A percentile compares a stretch with the other conserved stretches of the same genome.
Conservation (phyloP, 768 basidiomycete genomes). For the Gymnopilus dilepis region DNA sequence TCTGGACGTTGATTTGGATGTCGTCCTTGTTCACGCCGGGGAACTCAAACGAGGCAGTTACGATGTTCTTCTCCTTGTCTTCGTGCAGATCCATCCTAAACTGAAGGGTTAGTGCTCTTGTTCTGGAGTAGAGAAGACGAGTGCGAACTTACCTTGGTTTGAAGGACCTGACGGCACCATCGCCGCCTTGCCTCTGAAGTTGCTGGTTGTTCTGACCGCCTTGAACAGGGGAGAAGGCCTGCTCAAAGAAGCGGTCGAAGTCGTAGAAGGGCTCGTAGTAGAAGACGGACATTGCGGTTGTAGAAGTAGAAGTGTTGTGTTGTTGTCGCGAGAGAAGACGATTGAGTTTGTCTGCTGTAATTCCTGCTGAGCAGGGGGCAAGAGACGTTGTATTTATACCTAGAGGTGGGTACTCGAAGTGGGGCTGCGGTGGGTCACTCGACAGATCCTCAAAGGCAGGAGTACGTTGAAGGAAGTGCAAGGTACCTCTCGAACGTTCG, state of each 20-base stretch:
- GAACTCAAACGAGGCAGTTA: slow-evolving; percentile 65
- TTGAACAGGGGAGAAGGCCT: slow-evolving; percentile 18
- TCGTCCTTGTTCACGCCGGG: slow-evolving; percentile 61
- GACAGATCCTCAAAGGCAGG: too few relatives aligned
- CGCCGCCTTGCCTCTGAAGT: slow-evolving; percentile 3
- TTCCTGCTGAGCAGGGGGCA: background rate
- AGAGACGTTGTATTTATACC: background rate
- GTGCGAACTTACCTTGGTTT: slow-evolving; percentile 37
- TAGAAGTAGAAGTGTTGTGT: too few relatives aligned
- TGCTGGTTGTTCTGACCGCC: background rate
- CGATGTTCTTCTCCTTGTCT: slow-evolving; percentile 47
- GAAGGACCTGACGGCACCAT: slow-evolving; percentile 24
- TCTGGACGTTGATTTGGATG: slow-evolving; percentile 57
- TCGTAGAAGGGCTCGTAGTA: slow-evolving; percentile 52
- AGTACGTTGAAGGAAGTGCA: too few relatives aligned
- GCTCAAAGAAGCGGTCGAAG: slow-evolving; percentile 50
- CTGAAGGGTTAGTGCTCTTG: background rate
- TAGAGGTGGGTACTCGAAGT: too few relatives aligned
- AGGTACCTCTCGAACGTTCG: background rate
- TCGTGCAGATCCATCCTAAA: slow-evolving; percentile 64
- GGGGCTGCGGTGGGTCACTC: too few relatives aligned
- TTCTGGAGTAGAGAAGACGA: background rate
- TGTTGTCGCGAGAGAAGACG: background rate
- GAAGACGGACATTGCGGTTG: slow-evolving; percentile 30
- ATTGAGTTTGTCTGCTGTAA: background rate